Evolutionary conservation across 1,284 basidiomycete genomes (phyloP), one percentile per base, ranked within the genome.

Genomic region (Erythrobasidium hasegawianum): DNA sequence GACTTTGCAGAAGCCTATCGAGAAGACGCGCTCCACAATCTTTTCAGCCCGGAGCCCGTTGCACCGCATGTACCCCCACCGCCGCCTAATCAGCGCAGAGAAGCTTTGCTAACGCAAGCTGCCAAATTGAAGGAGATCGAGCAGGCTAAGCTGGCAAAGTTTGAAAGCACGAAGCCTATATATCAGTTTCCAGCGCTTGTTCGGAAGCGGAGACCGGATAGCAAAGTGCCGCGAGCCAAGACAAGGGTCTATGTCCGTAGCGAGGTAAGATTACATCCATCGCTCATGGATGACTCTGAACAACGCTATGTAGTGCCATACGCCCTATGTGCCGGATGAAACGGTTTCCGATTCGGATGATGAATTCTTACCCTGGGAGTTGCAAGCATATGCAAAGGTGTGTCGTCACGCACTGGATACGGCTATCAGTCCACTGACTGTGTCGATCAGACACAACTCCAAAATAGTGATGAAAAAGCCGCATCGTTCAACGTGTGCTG

Each of bases 291-390:
- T n/a, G 26, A 18, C 5, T 29, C 8, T 27, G 13, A 16, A n/a
- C 4, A 52, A 22, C 13, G n/a, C 14, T 39, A n/a, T 10, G 1
- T 24, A 65, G 62, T 49, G 49, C 33, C 62, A 65, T 27, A 65
- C 62, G 45, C 62, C 62, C 16, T 65, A 65, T 58, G 62, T 58
- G 26, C 56, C 62, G 14, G 56, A 65, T 39, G 62, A 65, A 29
- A 50, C 33, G n/a, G 62, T 65, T 1, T 57, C 55, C 8, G 62
- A 65, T 16, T 65, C 62, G 2, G 62, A 65, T 33, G 62, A 65
- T 27, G 62, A 65, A 22, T 65, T 65, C 24, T 33, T 57, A 3
- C 55, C 57, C 11, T 65, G 62, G 62, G 62, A 65, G 39, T 57
- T 49, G 20, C 55, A 65, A 43, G 62, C 62, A 14, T 65, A 65